phyloP scores from a whole-genome alignment of 176 grass and related monocot genomes.

The Stipa capillata region DNA sequence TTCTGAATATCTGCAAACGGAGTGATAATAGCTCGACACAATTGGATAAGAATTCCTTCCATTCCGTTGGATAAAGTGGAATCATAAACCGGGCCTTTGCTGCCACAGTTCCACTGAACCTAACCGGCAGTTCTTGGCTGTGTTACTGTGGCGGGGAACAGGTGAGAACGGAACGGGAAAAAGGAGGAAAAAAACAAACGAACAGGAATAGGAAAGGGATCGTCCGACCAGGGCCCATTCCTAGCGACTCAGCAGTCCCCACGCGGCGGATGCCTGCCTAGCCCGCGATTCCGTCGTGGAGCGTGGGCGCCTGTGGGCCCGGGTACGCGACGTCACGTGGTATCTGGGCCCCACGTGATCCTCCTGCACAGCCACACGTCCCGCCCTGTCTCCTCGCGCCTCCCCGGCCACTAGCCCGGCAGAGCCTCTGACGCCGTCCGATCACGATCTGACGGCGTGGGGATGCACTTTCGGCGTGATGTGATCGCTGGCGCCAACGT shows the following conservation, averaged over 20 bases:
- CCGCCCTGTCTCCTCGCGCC: not conserved
- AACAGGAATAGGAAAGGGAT: not conserved
- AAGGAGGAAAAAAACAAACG: not conserved
- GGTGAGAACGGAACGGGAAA: not conserved
- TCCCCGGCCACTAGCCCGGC: not conserved
- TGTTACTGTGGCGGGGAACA: constrained; percentile 1
- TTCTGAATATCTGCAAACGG: too few relatives aligned
- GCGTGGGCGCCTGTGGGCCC: too few relatives aligned
- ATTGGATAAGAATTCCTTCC: too few relatives aligned
- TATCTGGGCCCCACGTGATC: not conserved
- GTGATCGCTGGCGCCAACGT: not conserved
- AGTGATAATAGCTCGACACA: too few relatives aligned
- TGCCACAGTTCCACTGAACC: too few relatives aligned
- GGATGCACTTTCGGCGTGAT: not conserved
- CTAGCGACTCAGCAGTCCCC: not conserved
- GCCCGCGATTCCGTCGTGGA: not conserved
- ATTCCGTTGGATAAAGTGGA: too few relatives aligned
- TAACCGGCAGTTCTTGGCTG: too few relatives aligned
- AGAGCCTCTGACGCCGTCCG: not conserved
- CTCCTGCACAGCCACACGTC: not conserved
- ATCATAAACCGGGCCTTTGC: too few relatives aligned
- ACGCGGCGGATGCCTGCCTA: too few relatives aligned
- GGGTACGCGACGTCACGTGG: too few relatives aligned
- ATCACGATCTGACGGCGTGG: not conserved
- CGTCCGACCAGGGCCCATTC: not conserved